These are phyloP conservation scores for Trametes cingulata DNA, from an alignment of 768 basidiomycete species.

Conservation along the genomic window DNA sequence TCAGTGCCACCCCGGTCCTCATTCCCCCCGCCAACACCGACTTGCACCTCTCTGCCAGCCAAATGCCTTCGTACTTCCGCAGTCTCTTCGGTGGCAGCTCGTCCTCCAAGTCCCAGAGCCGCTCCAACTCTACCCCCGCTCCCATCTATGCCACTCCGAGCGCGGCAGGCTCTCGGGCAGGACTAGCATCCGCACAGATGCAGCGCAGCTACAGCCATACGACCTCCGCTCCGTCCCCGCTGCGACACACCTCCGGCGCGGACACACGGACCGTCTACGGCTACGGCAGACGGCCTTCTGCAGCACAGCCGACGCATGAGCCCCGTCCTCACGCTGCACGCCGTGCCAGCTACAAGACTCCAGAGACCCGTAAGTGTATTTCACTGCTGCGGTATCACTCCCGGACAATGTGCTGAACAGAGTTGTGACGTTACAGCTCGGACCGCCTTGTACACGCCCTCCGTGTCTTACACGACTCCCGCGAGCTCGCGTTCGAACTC, in stretches of 20 bases:
- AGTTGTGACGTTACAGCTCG: conserved; percentile 13
- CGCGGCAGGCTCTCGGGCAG: conserved; percentile 21
- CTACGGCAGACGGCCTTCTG: conserved; percentile 36
- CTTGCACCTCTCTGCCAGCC: neutral
- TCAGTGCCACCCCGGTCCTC: conserved; percentile 7
- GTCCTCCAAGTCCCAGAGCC: conserved; percentile 43
- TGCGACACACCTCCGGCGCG: conserved; percentile 32
- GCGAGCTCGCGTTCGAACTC: conserved; percentile 54
- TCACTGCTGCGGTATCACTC: neutral
- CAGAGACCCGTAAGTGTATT: conserved; percentile 43
- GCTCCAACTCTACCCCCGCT: conserved; percentile 41
- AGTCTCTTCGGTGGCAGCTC: conserved; percentile 43
- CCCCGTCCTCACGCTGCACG: conserved; percentile 41
- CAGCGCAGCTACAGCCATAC: conserved; percentile 45
- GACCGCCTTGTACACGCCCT: conserved; percentile 27
- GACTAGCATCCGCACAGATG: conserved; percentile 29
- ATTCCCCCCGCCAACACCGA: conserved; percentile 2
- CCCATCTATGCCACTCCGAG: conserved; percentile 28
- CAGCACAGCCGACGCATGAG: conserved; percentile 30
- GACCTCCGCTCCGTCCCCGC: conserved; percentile 38
- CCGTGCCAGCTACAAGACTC: conserved; percentile 44
- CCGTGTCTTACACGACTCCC: conserved; percentile 32
- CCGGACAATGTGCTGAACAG: neutral
- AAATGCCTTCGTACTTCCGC: conserved; percentile 55
- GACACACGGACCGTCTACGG: conserved; percentile 29